A percentile compares a stretch with the other conserved stretches of the same genome.
Conservation (phyloP, 768 basidiomycete species). For the Lactarius quietus region DNA sequence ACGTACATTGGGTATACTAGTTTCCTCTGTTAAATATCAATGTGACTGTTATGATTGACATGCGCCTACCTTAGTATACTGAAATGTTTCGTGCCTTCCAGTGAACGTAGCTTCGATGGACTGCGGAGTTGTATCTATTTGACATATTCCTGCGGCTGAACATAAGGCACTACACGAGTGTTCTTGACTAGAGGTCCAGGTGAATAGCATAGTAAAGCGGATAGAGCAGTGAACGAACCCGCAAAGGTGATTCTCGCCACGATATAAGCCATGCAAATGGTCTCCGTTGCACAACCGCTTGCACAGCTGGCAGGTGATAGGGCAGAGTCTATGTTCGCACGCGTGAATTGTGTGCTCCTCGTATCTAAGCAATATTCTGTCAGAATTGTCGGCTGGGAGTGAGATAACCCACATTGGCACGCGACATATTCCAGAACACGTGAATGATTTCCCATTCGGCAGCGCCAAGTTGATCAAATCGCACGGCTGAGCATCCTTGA, state of each 20-base stretch:
- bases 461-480: slow-evolving; percentile 15
- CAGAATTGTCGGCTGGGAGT: not conserved
- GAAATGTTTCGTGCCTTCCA: slow-evolving; percentile 56
- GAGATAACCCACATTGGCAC: slow-evolving; percentile 16
- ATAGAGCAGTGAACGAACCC: slow-evolving; percentile 39
- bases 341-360: slow-evolving; percentile 43
- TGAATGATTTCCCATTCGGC: slow-evolving; percentile 17
- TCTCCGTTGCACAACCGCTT: slow-evolving; percentile 46
- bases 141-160: slow-evolving; percentile 47
- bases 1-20: slow-evolving; percentile 54
- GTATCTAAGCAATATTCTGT: slow-evolving; percentile 37
- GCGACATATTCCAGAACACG: slow-evolving; percentile 20
- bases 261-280: slow-evolving; percentile 51
- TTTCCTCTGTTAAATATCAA: too few relatives aligned
- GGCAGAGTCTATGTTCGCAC: slow-evolving; percentile 53
- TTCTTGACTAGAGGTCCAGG: slow-evolving; percentile 40
- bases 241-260: slow-evolving; percentile 49
- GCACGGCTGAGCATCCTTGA: slow-evolving; percentile 17
- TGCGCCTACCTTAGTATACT: slow-evolving; percentile 57
- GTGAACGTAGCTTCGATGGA: slow-evolving; percentile 61
- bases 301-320: slow-evolving; percentile 52
- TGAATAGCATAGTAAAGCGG: not conserved
- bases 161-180: slow-evolving; percentile 48
- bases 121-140: slow-evolving; percentile 56
- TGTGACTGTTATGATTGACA: not conserved